Conservation (phyloP, 306 rosid genomes). For the Malus asiatica region DNA sequence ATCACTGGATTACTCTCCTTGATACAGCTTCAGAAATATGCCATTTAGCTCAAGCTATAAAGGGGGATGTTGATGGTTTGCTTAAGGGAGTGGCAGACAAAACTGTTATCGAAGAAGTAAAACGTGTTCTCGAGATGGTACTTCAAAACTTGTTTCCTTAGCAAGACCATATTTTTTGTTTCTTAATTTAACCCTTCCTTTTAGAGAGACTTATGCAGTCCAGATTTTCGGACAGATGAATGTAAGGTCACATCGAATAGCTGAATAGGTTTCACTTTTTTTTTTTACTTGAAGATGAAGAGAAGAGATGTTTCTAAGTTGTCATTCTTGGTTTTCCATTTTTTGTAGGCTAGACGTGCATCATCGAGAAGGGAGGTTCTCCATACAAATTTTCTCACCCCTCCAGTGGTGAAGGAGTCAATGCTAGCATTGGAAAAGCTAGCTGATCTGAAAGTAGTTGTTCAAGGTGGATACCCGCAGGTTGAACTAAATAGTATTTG, state of each 20-base stretch:
- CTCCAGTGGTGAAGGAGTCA: constrained; percentile 83
- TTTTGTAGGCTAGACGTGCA: constrained; percentile 21
- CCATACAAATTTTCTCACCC: constrained; percentile 80
- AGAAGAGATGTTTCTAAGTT: not conserved
- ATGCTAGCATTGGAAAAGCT: constrained; percentile 22
- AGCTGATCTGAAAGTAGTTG: constrained; percentile 65
- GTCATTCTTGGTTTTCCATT: not conserved
- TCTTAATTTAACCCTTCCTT: too few relatives aligned
- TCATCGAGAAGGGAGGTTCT: constrained; percentile 66
- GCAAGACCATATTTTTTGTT: not conserved
- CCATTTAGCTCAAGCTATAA: constrained; percentile 57
- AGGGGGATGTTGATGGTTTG: constrained; percentile 53
- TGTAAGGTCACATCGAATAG: not conserved
- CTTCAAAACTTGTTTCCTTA: not conserved
- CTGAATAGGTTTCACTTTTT: not conserved
- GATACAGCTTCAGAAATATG: constrained; percentile 40
- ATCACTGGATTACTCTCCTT: constrained; percentile 15
- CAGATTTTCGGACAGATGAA: not conserved
- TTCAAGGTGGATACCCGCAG: constrained; percentile 96
- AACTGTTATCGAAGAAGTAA: constrained; percentile 66
- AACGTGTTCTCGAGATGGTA: constrained; percentile 84
- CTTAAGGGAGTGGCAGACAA: constrained; percentile 65
- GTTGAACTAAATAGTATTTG: constrained; percentile 30
- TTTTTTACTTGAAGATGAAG: not conserved
- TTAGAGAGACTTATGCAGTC: not conserved